phyloP scores from a whole-genome alignment of 2,329 filamentous ascomycete species.

The Lecanicillium sp. region DNA sequence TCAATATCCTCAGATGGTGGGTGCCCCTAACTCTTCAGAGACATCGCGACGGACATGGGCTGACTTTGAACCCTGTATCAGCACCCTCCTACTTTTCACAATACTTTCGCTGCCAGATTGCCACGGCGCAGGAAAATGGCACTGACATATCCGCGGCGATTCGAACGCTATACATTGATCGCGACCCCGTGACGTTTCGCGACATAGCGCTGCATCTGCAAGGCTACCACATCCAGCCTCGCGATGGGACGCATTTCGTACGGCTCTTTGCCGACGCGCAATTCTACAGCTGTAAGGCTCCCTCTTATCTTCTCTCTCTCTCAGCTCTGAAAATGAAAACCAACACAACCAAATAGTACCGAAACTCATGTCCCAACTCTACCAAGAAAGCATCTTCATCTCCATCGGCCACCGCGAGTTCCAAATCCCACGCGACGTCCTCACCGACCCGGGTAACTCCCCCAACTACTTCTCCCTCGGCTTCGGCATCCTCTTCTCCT shows the following conservation, averaged over 20 bases:
- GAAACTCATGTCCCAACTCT: slow-evolving; percentile 81
- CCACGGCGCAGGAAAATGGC: slow-evolving; percentile 50
- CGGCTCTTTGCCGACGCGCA: slow-evolving; percentile 90
- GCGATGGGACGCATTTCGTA: slow-evolving; percentile 80
- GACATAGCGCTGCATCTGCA: slow-evolving; percentile 88
- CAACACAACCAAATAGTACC: slow-evolving; percentile 51
- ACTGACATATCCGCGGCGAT: slow-evolving; percentile 43
- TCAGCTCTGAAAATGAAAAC: background rate
- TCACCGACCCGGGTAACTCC: slow-evolving; percentile 77
- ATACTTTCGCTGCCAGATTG: slow-evolving; percentile 81
- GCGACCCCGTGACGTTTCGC: slow-evolving; percentile 79
- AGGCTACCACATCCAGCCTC: slow-evolving; percentile 78
- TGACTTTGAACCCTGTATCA: slow-evolving; percentile 23
- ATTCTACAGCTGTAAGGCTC: slow-evolving; percentile 74
- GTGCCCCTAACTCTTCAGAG: slow-evolving; percentile 22
- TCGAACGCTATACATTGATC: slow-evolving; percentile 87
- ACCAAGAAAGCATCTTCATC: slow-evolving; percentile 86
- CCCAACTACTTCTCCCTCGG: slow-evolving; percentile 94
- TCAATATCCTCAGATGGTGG: slow-evolving; percentile 65
- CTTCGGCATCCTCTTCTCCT: slow-evolving; percentile 80
- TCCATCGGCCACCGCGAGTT: slow-evolving; percentile 82
- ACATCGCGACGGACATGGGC: too few relatives aligned
- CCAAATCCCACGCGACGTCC: slow-evolving; percentile 81
- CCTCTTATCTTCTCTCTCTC: background rate
- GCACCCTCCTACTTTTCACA: slow-evolving; percentile 94